phyloP scores from a whole-genome alignment of 768 basidiomycete species.

The Phanerodontia chrysosporium region DNA sequence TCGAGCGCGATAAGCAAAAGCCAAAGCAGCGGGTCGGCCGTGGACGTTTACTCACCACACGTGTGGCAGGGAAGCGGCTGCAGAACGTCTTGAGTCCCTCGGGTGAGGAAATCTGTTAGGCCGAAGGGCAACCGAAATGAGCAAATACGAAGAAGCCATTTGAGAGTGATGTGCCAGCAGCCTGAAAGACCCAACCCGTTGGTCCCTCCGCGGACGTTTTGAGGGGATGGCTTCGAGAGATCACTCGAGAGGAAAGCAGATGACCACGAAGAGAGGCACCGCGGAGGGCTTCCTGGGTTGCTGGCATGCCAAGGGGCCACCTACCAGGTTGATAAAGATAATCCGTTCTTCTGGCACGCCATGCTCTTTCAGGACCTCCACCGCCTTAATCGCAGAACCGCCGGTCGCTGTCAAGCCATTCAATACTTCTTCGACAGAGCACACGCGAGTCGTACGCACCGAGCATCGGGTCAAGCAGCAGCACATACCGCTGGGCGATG shows the following conservation, averaged over 20 bases:
- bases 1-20: constrained; percentile 5
- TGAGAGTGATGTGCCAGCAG: background rate
- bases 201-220: too few relatives aligned
- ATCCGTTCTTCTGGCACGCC: constrained; percentile 94
- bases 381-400: constrained; percentile 96
- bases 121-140: background rate
- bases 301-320: too few relatives aligned
- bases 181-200: too few relatives aligned
- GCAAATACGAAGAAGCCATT: background rate
- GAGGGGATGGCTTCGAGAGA: too few relatives aligned
- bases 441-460: constrained; percentile 42
- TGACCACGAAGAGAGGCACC: too few relatives aligned
- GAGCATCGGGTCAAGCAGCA: constrained; percentile 96
- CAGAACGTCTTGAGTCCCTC: constrained; percentile 86
- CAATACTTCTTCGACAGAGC: background rate
- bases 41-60: constrained; percentile 54
- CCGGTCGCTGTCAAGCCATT: constrained; percentile 64
- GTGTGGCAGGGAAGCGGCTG: constrained; percentile 64
- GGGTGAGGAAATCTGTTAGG: constrained; percentile 73
- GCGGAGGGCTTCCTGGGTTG: too few relatives aligned
- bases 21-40: background rate
- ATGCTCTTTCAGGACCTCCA: constrained; percentile 88
- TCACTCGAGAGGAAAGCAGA: too few relatives aligned
- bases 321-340: constrained; percentile 88
- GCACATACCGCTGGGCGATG: constrained; percentile 85